Evolutionary conservation across 495 filamentous ascomycete genomes (phyloP).

Genomic region (Neurospora sp.): DNA sequence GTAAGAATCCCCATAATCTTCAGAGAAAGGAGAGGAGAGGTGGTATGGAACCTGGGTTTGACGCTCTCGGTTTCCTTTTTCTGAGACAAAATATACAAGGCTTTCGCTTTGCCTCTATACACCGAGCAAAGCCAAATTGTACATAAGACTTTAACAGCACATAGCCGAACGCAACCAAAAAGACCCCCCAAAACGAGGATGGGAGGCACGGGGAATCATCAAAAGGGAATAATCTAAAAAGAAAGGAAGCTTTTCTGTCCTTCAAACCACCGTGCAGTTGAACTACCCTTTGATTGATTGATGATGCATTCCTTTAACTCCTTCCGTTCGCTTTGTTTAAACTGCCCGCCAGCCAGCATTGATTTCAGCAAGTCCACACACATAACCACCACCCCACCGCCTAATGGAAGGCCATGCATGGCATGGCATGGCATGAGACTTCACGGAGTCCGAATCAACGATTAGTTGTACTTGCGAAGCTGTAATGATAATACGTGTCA

Average conservation of each 20-base stretch:
- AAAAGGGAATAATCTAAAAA: background rate
- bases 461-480: constrained; percentile 25
- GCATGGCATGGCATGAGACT: background rate
- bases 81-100: background rate
- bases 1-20: background rate
- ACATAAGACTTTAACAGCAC: background rate
- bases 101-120: background rate
- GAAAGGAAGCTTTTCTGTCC: background rate
- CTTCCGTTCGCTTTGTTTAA: background rate
- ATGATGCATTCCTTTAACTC: background rate
- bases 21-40: background rate
- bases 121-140: background rate
- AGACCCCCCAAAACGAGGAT: background rate
- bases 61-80: background rate
- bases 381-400: background rate
- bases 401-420: background rate
- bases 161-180: background rate
- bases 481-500: background rate
- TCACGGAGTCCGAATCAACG: background rate
- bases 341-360: background rate
- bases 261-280: background rate
- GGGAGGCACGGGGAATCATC: background rate
- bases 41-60: background rate
- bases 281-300: background rate
- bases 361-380: background rate